Conservation (phyloP, 2,329 filamentous ascomycete genomes). For the Venturiaceae sp. region DNA sequence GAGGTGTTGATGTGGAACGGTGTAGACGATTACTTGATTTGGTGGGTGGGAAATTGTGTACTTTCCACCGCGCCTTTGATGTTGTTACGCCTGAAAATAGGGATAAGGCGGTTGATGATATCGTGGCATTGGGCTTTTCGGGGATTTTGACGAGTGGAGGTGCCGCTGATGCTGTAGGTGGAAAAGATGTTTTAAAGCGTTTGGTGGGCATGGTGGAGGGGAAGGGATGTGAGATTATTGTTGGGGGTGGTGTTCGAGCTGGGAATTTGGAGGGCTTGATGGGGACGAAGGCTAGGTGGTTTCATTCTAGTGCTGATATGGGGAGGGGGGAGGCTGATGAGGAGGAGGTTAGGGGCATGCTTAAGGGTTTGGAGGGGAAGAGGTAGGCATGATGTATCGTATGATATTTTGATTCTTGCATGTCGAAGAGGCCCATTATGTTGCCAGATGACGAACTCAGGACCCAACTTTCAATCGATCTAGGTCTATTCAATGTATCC, state of each 20-base stretch:
- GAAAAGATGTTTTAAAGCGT: constrained; percentile 21
- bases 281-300: constrained; percentile 20
- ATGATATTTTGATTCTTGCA: not conserved
- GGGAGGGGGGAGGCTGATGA: constrained; percentile 20
- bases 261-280: constrained; percentile 29
- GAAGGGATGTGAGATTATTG: constrained; percentile 30
- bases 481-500: no score
- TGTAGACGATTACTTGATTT: not conserved
- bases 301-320: constrained; percentile 36
- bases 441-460: no score
- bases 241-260: constrained; percentile 41
- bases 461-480: no score
- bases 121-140: constrained; percentile 35
- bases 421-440: no score
- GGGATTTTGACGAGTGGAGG: constrained; percentile 41
- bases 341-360: constrained; percentile 10
- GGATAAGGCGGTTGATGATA: constrained; percentile 20
- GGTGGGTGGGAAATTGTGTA: not conserved
- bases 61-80: constrained; percentile 6
- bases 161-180: constrained; percentile 21
- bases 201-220: constrained; percentile 11
- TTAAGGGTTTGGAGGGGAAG: constrained; percentile 7
- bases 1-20: not conserved
- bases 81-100: not conserved
- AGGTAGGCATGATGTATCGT: not conserved